Evolutionary conservation across 2,329 filamentous ascomycete species (phyloP).

Genomic region (Moelleriella libera): DNA sequence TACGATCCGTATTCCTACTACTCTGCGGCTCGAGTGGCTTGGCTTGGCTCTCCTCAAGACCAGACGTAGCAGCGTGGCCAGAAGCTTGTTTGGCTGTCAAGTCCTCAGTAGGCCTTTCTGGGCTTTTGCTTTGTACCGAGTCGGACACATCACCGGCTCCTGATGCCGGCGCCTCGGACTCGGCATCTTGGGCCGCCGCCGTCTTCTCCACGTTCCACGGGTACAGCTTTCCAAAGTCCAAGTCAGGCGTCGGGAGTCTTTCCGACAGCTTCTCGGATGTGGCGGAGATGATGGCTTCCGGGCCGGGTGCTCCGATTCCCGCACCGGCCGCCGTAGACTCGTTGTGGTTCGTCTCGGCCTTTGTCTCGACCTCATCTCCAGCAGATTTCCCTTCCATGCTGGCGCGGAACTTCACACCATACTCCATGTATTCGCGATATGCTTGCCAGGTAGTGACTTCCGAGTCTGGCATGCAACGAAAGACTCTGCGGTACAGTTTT

Average conservation of each 20-base stretch:
- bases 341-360: conserved; percentile 19
- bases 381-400: conserved; percentile 40
- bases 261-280: conserved; percentile 14
- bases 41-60: conserved; percentile 24
- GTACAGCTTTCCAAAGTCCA: conserved; percentile 16
- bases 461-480: conserved; percentile 92
- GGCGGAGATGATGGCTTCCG: conserved; percentile 21
- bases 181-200: conserved; percentile 20
- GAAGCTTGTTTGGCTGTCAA: background rate
- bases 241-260: conserved; percentile 9
- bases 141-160: conserved; percentile 21
- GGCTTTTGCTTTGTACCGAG: conserved; percentile 14
- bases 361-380: conserved; percentile 34
- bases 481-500: conserved; percentile 82
- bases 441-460: conserved; percentile 89
- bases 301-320: conserved; percentile 28
- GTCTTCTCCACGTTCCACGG: conserved; percentile 16
- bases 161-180: conserved; percentile 3
- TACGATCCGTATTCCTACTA: conserved; percentile 30
- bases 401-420: conserved; percentile 63
- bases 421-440: conserved; percentile 73
- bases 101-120: background rate
- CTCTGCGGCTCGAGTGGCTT: conserved; percentile 19
- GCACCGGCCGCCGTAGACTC: conserved; percentile 19
- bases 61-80: conserved; percentile 31